phyloP scores from a whole-genome alignment of 352 stramenopile species.

The Pythium phragmiticola region DNA sequence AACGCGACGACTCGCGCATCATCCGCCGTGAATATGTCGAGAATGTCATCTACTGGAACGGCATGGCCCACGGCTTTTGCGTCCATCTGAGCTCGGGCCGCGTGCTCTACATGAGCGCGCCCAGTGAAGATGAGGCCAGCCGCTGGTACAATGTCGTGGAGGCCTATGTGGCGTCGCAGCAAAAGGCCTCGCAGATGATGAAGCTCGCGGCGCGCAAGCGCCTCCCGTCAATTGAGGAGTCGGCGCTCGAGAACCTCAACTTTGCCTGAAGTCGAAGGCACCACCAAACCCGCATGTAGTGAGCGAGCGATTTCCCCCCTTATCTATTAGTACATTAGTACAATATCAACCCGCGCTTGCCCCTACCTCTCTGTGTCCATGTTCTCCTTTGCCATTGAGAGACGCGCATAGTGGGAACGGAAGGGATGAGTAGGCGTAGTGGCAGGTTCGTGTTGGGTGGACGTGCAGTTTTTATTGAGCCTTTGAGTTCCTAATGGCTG shows the following conservation, averaged over 20 bases:
- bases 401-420: too few relatives aligned
- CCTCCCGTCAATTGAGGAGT: conserved; percentile 57
- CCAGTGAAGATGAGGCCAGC: conserved; percentile 47
- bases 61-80: conserved; percentile 56
- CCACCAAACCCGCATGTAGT: too few relatives aligned
- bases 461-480: too few relatives aligned
- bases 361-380: not conserved
- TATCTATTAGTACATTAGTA: conserved; percentile 6
- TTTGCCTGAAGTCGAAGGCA: not conserved
- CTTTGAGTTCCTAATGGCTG: too few relatives aligned
- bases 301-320: not conserved
- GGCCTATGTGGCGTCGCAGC: conserved; percentile 42
- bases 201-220: conserved; percentile 43
- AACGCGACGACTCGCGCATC: conserved; percentile 39
- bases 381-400: too few relatives aligned
- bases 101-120: conserved; percentile 47
- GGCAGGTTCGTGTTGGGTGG: too few relatives aligned
- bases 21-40: conserved; percentile 51
- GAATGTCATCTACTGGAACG: conserved; percentile 64
- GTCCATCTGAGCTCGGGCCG: conserved; percentile 52
- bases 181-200: conserved; percentile 43
- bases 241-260: conserved; percentile 20
- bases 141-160: conserved; percentile 59
- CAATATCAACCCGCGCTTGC: not conserved
- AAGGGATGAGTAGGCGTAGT: too few relatives aligned